Evolutionary conservation across 345 rosid species (phyloP).

Genomic region (Eucalyptus regnans): DNA sequence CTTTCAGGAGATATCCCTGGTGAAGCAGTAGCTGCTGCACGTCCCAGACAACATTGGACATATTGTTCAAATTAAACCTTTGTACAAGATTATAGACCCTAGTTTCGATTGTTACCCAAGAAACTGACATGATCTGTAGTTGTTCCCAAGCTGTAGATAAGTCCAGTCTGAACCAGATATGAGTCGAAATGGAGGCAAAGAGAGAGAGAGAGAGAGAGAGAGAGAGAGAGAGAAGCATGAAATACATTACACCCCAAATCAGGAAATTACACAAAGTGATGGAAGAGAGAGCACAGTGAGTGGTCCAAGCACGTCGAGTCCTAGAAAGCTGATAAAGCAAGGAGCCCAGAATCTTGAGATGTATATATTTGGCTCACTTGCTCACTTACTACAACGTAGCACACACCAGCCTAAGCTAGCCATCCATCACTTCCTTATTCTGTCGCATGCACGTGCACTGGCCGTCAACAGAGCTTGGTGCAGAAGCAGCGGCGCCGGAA

Average conservation of each 20-base stretch:
- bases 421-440: neutral
- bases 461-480: conserved; percentile 14
- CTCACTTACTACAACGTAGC: neutral
- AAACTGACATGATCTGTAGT: neutral
- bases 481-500: conserved; percentile 29
- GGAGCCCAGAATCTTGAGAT: neutral
- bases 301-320: neutral
- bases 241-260: neutral
- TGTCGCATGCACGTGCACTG: neutral
- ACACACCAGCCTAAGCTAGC: neutral
- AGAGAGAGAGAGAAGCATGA: neutral
- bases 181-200: neutral
- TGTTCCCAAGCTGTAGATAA: neutral
- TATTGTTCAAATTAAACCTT: neutral
- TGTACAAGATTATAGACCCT: neutral
- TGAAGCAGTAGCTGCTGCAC: neutral
- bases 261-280: neutral
- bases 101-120: neutral
- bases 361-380: neutral
- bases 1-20: neutral
- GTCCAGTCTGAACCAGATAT: neutral
- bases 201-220: neutral
- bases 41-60: neutral
- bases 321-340: neutral
- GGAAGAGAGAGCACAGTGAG: neutral